Conservation (phyloP, 208 protist species). For the Trichomonas gallinae region DNA sequence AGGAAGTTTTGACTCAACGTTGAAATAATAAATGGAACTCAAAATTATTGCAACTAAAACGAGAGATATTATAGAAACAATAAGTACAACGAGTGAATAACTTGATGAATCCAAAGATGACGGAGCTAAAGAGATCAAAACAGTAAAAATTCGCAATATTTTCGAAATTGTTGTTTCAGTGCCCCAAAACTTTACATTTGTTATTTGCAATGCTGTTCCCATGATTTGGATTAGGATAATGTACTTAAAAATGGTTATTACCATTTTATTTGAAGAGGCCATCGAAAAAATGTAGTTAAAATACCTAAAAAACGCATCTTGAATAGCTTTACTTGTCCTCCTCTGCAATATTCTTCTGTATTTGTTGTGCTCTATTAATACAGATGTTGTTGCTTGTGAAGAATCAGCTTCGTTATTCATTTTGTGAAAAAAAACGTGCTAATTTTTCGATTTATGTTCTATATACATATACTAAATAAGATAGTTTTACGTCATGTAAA, state of each 20-base stretch:
- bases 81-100: background rate
- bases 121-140: background rate
- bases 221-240: background rate
- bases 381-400: background rate
- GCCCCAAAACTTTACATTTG: background rate
- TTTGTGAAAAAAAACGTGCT: too few species aligned
- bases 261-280: background rate
- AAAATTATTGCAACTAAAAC: background rate
- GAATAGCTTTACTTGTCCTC: background rate
- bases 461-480: too few species aligned
- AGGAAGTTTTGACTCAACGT: background rate
- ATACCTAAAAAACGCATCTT: background rate
- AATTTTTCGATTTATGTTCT: too few species aligned
- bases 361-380: background rate
- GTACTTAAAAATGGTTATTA: background rate
- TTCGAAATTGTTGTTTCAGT: background rate
- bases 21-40: background rate
- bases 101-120: too few species aligned
- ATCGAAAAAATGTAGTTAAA: constrained; percentile 4
- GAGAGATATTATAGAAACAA: background rate
- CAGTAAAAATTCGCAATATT: background rate
- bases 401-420: background rate
- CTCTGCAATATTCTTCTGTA: background rate
- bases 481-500: too few species aligned
- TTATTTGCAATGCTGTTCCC: too few species aligned